phyloP scores from a whole-genome alignment of 805 yeast species.

The Sugiyamaella americana region DNA sequence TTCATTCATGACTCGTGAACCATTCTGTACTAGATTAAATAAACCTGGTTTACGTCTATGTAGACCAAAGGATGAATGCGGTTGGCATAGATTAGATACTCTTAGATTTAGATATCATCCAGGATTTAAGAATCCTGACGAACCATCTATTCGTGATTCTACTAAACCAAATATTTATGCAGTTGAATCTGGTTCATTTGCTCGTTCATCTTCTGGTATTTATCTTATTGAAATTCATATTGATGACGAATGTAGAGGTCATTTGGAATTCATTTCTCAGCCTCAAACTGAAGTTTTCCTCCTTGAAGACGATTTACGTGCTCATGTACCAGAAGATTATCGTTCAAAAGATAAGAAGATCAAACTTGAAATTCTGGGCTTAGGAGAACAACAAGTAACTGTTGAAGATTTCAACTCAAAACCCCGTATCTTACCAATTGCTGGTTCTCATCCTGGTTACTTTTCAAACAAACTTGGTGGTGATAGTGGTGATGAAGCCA shows the following conservation, averaged over 20 bases:
- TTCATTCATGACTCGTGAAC: constrained; percentile 70
- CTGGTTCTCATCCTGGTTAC: constrained; percentile 9
- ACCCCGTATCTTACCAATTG: neutral
- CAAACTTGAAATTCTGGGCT: constrained; percentile 47
- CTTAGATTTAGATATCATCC: constrained; percentile 77
- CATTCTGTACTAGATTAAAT: constrained; percentile 34
- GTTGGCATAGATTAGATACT: constrained; percentile 81
- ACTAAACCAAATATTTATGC: constrained; percentile 45
- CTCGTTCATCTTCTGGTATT: constrained; percentile 59
- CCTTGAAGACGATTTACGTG: constrained; percentile 42
- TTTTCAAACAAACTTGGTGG: constrained; percentile 21
- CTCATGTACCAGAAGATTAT: constrained; percentile 32
- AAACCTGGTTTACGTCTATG: constrained; percentile 32
- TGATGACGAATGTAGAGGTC: constrained; percentile 50
- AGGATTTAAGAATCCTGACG: constrained; percentile 65
- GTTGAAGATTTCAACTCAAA: constrained; percentile 45
- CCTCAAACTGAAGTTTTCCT: constrained; percentile 48
- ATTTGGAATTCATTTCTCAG: constrained; percentile 59
- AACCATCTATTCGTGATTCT: constrained; percentile 33
- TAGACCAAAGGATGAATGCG: constrained; percentile 60
- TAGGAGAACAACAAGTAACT: constrained; percentile 54
- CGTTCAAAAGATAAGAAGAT: constrained; percentile 34
- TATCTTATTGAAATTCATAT: constrained; percentile 66
- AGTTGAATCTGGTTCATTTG: constrained; percentile 40
- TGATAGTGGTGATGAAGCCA: constrained; percentile 25